These are phyloP conservation scores for Gaeumannomyces sp. DNA, from an alignment of 2,329 filamentous ascomycete genomes.

Conservation along the genomic window DNA sequence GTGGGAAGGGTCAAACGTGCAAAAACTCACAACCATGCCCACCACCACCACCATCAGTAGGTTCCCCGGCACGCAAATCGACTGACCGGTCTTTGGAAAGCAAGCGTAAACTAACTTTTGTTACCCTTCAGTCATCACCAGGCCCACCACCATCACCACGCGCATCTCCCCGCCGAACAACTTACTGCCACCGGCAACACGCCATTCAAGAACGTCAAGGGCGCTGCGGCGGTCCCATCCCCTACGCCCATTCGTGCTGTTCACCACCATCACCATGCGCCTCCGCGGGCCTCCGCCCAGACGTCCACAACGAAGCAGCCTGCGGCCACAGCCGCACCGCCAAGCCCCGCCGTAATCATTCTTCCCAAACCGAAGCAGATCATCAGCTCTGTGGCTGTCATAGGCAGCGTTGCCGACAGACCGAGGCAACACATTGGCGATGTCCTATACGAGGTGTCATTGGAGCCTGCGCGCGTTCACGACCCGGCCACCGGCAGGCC, in stretches of 20 bases:
- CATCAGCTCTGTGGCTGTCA: constrained; percentile 62
- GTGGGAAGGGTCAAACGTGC: constrained; percentile 55
- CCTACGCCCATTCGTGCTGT: constrained; percentile 25
- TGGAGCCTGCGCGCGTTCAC: constrained; percentile 47
- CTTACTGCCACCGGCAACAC: constrained; percentile 32
- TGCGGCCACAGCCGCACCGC: constrained; percentile 20
- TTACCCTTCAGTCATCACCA: constrained; percentile 32
- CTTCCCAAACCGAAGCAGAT: constrained; percentile 58
- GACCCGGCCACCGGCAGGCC: constrained; percentile 44
- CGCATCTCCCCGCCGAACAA: constrained; percentile 31
- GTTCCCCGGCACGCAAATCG: constrained; percentile 22
- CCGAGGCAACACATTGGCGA: constrained; percentile 79
- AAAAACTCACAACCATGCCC: constrained; percentile 52
- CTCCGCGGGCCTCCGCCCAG: constrained; percentile 26
- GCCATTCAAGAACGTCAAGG: constrained; percentile 45
- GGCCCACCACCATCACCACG: constrained; percentile 56
- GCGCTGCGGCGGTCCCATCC: constrained; percentile 37
- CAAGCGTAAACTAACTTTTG: constrained; percentile 7
- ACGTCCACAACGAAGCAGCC: constrained; percentile 19
- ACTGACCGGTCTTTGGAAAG: background rate
- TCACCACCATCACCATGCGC: constrained; percentile 46
- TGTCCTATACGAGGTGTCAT: constrained; percentile 67
- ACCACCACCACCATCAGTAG: constrained; percentile 61
- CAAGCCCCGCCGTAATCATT: constrained; percentile 35
- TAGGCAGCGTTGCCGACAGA: constrained; percentile 63